phyloP scores from a whole-genome alignment of 768 basidiomycete genomes.

The Holtermanniella nyarrowii region DNA sequence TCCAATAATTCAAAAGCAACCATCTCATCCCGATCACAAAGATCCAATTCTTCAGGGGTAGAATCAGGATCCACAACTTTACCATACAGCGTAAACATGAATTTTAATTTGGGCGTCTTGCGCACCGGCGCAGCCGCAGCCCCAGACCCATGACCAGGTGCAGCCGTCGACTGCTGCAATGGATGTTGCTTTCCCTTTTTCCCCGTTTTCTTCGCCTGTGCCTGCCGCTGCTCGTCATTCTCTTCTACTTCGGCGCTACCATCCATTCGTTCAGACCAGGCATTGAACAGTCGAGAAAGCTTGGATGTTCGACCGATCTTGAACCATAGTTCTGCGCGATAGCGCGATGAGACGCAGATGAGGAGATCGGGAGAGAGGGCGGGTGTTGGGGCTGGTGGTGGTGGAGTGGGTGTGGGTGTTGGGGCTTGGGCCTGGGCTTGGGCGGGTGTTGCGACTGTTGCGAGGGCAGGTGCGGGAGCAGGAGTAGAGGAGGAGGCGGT shows the following conservation, averaged over 20 bases:
- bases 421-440: neutral
- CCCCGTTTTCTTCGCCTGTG: neutral
- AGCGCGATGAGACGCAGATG: conserved; percentile 77
- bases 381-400: no score
- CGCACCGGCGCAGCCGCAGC: neutral
- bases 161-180: neutral
- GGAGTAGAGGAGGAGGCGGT: neutral
- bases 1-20: conserved; percentile 85
- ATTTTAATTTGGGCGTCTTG: conserved; percentile 48
- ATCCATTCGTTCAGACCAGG: conserved; percentile 86
- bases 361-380: conserved; percentile 82
- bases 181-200: neutral
- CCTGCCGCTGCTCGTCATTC: neutral
- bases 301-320: conserved; percentile 86
- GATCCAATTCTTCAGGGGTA: conserved; percentile 74
- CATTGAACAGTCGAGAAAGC: conserved; percentile 67
- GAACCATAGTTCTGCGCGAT: conserved; percentile 83
- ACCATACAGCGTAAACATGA: conserved; percentile 76
- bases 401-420: no score
- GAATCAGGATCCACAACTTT: conserved; percentile 67
- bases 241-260: neutral
- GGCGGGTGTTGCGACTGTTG: no score
- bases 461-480: conserved; percentile 47
- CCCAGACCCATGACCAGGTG: neutral
- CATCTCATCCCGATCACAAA: conserved; percentile 83